Percentiles rank a stretch among this genome's conserved stretches.
Evolutionary conservation across 2,329 filamentous ascomycete species (phyloP).

Genomic region (Fusarium scirpi): DNA sequence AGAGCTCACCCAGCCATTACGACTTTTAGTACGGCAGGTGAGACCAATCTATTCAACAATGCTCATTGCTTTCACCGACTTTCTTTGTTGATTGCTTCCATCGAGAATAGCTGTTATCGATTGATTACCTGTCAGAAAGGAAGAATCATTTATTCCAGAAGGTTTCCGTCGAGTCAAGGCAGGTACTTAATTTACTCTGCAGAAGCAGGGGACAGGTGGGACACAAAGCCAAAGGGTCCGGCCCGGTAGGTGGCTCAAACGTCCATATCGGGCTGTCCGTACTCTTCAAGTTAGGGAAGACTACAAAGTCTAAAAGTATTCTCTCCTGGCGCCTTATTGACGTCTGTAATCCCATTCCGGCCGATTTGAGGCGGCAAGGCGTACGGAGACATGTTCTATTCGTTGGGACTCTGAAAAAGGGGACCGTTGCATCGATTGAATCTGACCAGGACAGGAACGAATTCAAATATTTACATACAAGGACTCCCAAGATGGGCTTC

Average conservation of each 20-base stretch:
- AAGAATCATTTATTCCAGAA: constrained; percentile 13
- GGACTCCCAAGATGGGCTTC: background rate
- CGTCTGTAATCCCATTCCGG: constrained; percentile 14
- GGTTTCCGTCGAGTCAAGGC: constrained; percentile 8
- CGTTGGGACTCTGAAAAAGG: background rate
- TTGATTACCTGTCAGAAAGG: background rate
- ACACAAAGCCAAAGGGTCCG: constrained; percentile 12
- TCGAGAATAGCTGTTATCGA: background rate
- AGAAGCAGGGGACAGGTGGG: background rate
- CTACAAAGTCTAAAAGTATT: constrained; percentile 2
- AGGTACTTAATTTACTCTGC: constrained; percentile 2
- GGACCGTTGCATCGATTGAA: background rate
- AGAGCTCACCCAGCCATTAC: background rate
- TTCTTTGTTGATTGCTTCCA: background rate
- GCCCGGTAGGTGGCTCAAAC: constrained; percentile 31
- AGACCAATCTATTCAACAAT: background rate
- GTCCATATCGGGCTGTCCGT: constrained; percentile 15
- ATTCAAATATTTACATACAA: background rate
- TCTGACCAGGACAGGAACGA: background rate
- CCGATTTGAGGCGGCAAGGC: background rate
- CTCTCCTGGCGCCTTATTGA: background rate
- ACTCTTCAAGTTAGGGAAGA: background rate
- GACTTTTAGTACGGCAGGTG: background rate
- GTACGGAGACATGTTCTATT: background rate
- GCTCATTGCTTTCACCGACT: background rate